phyloP scores from a whole-genome alignment of 768 basidiomycete species.

The Dioszegia crocea region DNA sequence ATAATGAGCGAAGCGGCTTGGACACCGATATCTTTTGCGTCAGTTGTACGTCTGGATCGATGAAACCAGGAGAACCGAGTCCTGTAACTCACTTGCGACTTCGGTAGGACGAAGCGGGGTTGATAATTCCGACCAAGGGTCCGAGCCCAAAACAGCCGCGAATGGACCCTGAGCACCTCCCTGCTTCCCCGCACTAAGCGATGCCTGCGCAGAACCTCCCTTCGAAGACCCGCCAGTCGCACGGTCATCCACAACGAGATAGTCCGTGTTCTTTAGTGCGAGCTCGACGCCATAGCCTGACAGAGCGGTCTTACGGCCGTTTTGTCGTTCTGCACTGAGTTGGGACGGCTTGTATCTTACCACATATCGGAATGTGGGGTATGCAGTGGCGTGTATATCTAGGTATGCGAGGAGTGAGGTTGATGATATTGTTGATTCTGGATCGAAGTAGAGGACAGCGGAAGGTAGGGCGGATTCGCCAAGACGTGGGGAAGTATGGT shows the following conservation, averaged over 20 bases:
- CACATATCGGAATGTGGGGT: conserved; percentile 60
- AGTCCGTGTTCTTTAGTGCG: conserved; percentile 95
- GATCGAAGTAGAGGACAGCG: conserved; percentile 60
- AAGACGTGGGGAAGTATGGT: conserved; percentile 44
- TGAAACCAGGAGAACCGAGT: too few species aligned
- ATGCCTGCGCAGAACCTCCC: background rate
- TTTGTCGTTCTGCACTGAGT: conserved; percentile 9
- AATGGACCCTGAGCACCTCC: conserved; percentile 8
- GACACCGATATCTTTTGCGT: conserved; percentile 57
- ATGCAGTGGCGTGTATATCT: conserved; percentile 52
- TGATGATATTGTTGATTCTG: conserved; percentile 60
- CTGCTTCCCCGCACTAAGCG: background rate
- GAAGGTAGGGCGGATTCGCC: background rate
- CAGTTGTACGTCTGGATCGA: background rate
- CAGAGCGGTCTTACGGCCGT: conserved; percentile 49
- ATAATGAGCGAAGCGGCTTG: conserved; percentile 73
- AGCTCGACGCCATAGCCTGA: conserved; percentile 88
- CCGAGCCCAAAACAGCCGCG: conserved; percentile 29
- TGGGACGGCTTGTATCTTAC: conserved; percentile 61
- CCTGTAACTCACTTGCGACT: conserved; percentile 54
- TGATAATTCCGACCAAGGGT: conserved; percentile 41
- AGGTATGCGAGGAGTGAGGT: conserved; percentile 64
- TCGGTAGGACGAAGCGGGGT: conserved; percentile 51
- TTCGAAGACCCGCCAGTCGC: conserved; percentile 13
- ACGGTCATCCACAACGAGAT: conserved; percentile 87